phyloP scores from a whole-genome alignment of 805 yeast species.

The Wickerhamomyces canadensis region DNA sequence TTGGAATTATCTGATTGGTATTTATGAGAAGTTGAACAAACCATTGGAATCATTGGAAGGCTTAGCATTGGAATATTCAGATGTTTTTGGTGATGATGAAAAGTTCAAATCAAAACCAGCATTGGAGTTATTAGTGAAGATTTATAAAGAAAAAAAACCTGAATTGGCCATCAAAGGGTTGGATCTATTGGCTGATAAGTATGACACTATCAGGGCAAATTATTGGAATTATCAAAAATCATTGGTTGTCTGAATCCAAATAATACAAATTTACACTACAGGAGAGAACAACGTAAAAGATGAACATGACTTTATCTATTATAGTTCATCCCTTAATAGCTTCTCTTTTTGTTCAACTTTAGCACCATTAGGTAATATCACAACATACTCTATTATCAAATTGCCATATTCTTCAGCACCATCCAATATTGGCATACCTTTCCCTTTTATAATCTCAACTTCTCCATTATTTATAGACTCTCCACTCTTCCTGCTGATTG shows the following conservation, averaged over 20 bases:
- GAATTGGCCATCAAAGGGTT: constrained; percentile 40
- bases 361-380: constrained; percentile 39
- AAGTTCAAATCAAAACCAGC: constrained; percentile 50
- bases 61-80: constrained; percentile 41
- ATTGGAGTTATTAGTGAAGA: constrained; percentile 52
- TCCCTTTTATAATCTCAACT: constrained; percentile 62
- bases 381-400: constrained; percentile 42
- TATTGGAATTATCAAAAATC: constrained; percentile 52
- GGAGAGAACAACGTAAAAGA: too few species aligned
- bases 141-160: constrained; percentile 29
- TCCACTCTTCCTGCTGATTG: constrained; percentile 44
- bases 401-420: constrained; percentile 50
- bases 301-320: too few species aligned
- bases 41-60: constrained; percentile 35
- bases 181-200: constrained; percentile 41
- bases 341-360: constrained; percentile 8
- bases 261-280: too few species aligned
- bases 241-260: constrained; percentile 2
- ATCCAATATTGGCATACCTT: constrained; percentile 75
- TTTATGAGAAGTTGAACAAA: constrained; percentile 31
- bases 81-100: constrained; percentile 17
- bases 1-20: constrained; percentile 78
- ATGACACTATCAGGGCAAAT: constrained; percentile 57
- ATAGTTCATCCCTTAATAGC: constrained; percentile 24
- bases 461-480: constrained; percentile 57